These are phyloP conservation scores for Coccomyxa subellipsoidea DNA, from an alignment of 163 green algal species.

Conservation along the genomic window DNA sequence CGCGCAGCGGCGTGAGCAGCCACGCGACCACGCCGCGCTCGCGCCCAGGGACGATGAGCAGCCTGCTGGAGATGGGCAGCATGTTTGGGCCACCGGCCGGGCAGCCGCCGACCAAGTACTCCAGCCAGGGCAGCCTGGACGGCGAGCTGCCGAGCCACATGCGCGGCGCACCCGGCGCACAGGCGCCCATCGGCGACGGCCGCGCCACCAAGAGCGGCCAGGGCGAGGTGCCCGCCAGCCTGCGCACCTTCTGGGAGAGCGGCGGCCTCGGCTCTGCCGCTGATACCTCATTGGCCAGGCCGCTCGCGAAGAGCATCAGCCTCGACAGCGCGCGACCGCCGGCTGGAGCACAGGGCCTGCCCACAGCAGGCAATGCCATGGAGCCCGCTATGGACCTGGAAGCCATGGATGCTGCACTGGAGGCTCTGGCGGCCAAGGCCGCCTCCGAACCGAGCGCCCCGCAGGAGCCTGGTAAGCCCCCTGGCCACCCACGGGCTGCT, in stretches of 20 bases:
- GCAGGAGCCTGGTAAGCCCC: neutral
- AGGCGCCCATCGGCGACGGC: neutral
- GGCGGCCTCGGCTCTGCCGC: neutral
- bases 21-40: neutral
- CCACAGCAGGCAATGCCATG: neutral
- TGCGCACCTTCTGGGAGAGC: neutral
- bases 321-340: neutral
- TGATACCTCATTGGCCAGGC: neutral
- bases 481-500: neutral
- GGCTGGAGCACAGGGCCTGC: neutral
- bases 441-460: neutral
- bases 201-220: neutral
- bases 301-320: neutral
- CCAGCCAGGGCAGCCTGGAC: constrained; percentile 9
- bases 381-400: neutral
- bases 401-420: neutral
- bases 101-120: neutral
- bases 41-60: neutral
- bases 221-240: constrained; percentile 2
- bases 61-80: neutral
- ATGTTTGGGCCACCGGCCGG: neutral
- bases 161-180: neutral
- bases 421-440: neutral
- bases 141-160: neutral
- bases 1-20: constrained; percentile 1